phyloP scores from a whole-genome alignment of 2,329 filamentous ascomycete genomes.

The Sporothrix curviconia region DNA sequence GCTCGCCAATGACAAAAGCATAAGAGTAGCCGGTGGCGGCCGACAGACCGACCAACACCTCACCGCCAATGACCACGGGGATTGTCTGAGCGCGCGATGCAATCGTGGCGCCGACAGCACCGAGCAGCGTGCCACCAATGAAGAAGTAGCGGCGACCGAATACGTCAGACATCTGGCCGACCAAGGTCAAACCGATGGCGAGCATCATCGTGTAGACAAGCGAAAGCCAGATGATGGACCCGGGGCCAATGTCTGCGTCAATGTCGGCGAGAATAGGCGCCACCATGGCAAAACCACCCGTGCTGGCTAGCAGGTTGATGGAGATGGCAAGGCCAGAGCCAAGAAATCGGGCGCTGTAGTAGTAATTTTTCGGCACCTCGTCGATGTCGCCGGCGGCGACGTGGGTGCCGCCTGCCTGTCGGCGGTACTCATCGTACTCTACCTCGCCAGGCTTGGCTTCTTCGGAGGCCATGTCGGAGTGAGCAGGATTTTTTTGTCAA shows the following conservation, averaged over 20 bases:
- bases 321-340: not conserved
- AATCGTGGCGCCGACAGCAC: slow-evolving; percentile 16
- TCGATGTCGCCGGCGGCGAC: not conserved
- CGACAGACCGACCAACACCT: slow-evolving; percentile 17
- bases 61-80: slow-evolving; percentile 17
- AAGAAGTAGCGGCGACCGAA: slow-evolving; percentile 18
- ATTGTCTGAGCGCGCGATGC: slow-evolving; percentile 13
- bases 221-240: slow-evolving; percentile 23
- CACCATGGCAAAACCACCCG: not conserved
- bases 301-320: not conserved
- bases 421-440: not conserved
- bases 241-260: slow-evolving; percentile 1
- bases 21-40: slow-evolving; percentile 18
- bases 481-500: too few species aligned
- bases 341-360: not conserved
- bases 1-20: slow-evolving; percentile 20
- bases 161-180: slow-evolving; percentile 15
- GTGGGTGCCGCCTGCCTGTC: not conserved
- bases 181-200: slow-evolving; percentile 11
- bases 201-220: slow-evolving; percentile 27
- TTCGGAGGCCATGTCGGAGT: too few species aligned
- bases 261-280: slow-evolving; percentile 9
- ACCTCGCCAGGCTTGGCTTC: not conserved
- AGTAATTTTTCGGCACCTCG: not conserved
- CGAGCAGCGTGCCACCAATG: slow-evolving; percentile 19